Conservation (phyloP, 805 yeast genomes). For the Candida golubevii region DNA sequence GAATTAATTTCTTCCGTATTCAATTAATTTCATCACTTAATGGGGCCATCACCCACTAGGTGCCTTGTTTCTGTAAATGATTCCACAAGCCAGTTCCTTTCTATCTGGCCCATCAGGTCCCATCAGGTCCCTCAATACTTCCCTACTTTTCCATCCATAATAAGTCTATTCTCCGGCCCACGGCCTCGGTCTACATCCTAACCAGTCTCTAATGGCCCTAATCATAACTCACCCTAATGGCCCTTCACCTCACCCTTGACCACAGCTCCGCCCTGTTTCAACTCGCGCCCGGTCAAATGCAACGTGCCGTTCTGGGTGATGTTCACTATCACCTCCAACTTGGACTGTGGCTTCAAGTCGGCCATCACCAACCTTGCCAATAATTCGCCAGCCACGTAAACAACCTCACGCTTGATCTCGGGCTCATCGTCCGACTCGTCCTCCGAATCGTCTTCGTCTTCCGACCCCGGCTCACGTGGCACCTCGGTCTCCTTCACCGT, state of each 20-base stretch:
- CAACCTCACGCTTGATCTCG: slow-evolving; percentile 73
- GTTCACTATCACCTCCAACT: slow-evolving; percentile 66
- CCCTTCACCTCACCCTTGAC: slow-evolving; percentile 49
- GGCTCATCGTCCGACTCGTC: slow-evolving; percentile 77
- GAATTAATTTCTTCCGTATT: too few species aligned
- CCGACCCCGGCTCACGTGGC: slow-evolving; percentile 51
- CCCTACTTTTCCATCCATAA: too few species aligned
- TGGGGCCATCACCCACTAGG: too few species aligned
- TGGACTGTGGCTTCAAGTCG: slow-evolving; percentile 59
- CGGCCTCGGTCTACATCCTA: too few species aligned
- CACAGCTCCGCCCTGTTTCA: slow-evolving; percentile 52
- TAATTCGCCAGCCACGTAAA: slow-evolving; percentile 65
- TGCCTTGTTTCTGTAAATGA: too few species aligned
- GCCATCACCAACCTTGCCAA: slow-evolving; percentile 76
- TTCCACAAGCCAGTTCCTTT: too few species aligned
- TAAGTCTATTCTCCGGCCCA: too few species aligned
- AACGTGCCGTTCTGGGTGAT: slow-evolving; percentile 62
- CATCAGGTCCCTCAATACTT: too few species aligned
- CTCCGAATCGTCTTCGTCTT: slow-evolving; percentile 47
- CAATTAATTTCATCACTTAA: too few species aligned
- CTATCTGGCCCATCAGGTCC: too few species aligned
- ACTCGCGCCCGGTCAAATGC: slow-evolving; percentile 63
- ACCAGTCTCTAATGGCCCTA: too few species aligned
- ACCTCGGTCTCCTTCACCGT: slow-evolving; percentile 76
- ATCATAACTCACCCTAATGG: not conserved